Evolutionary conservation across 306 rosid species (phyloP).

Genomic region (Luffa aegyptiaca): DNA sequence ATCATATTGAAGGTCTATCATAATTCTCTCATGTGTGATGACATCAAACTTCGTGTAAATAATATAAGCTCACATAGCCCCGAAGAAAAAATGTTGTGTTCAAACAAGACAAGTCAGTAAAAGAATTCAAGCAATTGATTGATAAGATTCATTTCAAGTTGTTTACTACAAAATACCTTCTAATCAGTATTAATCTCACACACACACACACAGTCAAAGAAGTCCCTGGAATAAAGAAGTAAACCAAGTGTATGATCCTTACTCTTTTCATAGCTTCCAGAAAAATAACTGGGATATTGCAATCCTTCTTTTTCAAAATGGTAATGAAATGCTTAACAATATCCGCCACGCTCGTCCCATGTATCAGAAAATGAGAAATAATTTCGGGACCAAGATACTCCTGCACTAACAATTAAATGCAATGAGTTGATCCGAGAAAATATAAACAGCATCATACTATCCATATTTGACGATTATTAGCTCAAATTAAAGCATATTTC

Average conservation of each 20-base stretch:
- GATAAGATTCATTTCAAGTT: not conserved
- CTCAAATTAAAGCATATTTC: not conserved
- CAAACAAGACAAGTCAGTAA: not conserved
- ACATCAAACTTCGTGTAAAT: not conserved
- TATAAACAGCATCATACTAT: not conserved
- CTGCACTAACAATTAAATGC: constrained; percentile 33
- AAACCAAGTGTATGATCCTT: constrained; percentile 7
- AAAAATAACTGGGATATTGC: constrained; percentile 43
- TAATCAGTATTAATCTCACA: not conserved
- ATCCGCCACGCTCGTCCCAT: constrained; percentile 64
- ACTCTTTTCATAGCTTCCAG: constrained; percentile 87
- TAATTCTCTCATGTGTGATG: not conserved
- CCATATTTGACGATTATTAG: not conserved
- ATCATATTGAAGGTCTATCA: not conserved
- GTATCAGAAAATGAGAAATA: constrained; percentile 70
- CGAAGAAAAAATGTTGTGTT: not conserved
- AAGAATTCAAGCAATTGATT: not conserved
- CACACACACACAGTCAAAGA: not conserved
- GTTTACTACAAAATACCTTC: not conserved
- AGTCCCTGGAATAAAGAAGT: not conserved
- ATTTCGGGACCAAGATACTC: constrained; percentile 81
- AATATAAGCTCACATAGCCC: not conserved
- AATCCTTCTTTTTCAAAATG: constrained; percentile 53
- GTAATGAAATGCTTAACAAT: constrained; percentile 68
- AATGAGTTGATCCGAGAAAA: not conserved